A percentile compares a stretch with the other conserved stretches of the same genome.
Evolutionary conservation across 768 basidiomycete species (phyloP).

Genomic region (Pulveroboletus sp.): DNA sequence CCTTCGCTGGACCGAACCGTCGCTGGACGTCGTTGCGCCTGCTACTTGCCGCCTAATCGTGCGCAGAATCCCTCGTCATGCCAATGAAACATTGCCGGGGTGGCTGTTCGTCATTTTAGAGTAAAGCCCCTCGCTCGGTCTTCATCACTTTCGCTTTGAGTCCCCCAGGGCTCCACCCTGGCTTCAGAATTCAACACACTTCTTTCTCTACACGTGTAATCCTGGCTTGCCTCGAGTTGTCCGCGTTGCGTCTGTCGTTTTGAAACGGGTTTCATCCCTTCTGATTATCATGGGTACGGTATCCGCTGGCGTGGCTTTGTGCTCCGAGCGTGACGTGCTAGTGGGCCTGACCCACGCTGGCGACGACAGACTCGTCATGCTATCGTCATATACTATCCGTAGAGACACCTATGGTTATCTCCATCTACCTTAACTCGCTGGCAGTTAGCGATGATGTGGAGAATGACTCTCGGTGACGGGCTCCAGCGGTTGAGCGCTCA

Average conservation of each 20-base stretch:
- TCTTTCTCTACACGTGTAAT: neutral
- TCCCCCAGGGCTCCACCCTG: conserved; percentile 3
- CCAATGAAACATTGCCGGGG: conserved; percentile 21
- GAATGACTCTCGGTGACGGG: no score
- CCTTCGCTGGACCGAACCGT: neutral
- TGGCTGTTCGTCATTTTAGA: conserved; percentile 16
- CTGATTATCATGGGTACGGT: conserved; percentile 1
- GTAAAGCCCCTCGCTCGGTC: neutral
- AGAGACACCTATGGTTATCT: neutral
- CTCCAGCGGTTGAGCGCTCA: neutral
- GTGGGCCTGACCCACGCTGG: neutral
- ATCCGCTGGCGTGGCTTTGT: neutral
- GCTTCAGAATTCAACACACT: neutral
- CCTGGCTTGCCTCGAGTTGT: conserved; percentile 17
- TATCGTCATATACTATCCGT: neutral
- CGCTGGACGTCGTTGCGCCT: neutral
- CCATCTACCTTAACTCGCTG: neutral
- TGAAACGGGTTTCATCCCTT: conserved; percentile 5
- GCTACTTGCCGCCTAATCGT: no score
- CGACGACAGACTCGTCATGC: neutral
- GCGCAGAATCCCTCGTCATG: conserved; percentile 5
- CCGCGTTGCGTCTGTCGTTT: conserved; percentile 13
- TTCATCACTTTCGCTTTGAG: conserved; percentile 1
- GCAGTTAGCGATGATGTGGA: neutral
- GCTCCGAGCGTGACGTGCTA: neutral